Conservation (phyloP, 2,329 filamentous ascomycete species). For the Beauveria asiatica region DNA sequence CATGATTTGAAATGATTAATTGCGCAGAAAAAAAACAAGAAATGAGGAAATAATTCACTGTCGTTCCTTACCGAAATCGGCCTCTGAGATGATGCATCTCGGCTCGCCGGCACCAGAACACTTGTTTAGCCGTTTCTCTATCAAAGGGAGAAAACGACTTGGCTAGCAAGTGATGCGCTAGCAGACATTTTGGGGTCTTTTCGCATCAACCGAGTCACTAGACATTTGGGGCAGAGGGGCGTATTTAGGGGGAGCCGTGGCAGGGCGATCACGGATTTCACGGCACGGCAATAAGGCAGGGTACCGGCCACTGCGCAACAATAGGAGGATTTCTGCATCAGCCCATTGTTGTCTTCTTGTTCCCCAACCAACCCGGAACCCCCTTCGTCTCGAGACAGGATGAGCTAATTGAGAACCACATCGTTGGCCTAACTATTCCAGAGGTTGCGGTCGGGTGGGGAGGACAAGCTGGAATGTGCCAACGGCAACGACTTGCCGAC, state of each 20-base stretch:
- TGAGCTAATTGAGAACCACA: no score
- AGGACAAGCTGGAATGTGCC: not conserved
- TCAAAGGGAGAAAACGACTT: not conserved
- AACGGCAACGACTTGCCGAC: not conserved
- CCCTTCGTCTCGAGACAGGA: no score
- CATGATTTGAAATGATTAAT: no score
- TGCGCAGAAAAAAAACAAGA: no score
- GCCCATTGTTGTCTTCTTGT: not conserved
- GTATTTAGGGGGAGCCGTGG: no score
- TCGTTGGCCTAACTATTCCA: no score
- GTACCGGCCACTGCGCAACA: not conserved
- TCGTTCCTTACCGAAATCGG: no score
- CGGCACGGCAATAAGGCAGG: conserved; percentile 1
- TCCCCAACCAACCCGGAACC: no score
- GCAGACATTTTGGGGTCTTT: not conserved
- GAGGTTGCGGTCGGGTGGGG: not conserved
- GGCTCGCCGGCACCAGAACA: not conserved
- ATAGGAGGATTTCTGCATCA: not conserved
- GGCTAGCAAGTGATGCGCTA: not conserved
- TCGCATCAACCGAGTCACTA: not conserved
- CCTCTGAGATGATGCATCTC: not conserved
- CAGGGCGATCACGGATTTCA: conserved; percentile 2
- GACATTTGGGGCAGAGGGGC: not conserved
- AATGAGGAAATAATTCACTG: no score
- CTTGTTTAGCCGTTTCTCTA: not conserved